A percentile compares a stretch with the other conserved stretches of the same genome.
These are phyloP conservation scores for Catenaria anguillulae DNA, from an alignment of 371 early-diverging fungal genomes.

Conservation along the genomic window DNA sequence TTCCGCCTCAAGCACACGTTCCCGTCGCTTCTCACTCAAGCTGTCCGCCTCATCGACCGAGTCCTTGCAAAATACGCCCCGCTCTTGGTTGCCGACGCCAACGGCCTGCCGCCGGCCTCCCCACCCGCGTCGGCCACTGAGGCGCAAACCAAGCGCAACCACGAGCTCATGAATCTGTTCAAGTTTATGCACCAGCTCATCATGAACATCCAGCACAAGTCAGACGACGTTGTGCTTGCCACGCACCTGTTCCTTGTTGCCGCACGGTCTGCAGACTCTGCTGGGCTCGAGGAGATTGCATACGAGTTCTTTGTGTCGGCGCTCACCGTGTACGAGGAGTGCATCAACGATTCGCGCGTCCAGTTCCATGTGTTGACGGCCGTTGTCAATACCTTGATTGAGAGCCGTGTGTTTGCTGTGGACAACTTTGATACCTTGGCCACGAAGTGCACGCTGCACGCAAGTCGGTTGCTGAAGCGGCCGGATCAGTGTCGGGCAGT, in stretches of 20 bases:
- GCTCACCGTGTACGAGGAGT: constrained; percentile 79
- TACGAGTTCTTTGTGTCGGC: constrained; percentile 79
- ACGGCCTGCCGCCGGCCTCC: neutral
- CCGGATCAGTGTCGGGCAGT: constrained; percentile 81
- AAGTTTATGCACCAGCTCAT: constrained; percentile 63
- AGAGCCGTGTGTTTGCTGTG: constrained; percentile 47
- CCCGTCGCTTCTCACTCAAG: constrained; percentile 59
- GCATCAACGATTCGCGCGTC: constrained; percentile 65
- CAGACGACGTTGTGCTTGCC: constrained; percentile 30
- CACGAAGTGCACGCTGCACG: constrained; percentile 71
- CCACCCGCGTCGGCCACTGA: neutral
- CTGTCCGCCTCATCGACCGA: constrained; percentile 51
- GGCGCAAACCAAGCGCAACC: constrained; percentile 7
- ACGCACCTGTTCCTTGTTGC: constrained; percentile 64
- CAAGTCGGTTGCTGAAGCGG: constrained; percentile 70
- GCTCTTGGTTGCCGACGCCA: neutral
- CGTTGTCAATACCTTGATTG: constrained; percentile 55
- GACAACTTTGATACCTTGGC: constrained; percentile 82
- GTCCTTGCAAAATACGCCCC: constrained; percentile 8
- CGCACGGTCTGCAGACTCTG: constrained; percentile 62
- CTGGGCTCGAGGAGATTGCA: constrained; percentile 62
- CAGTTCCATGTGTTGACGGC: constrained; percentile 69
- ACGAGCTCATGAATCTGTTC: constrained; percentile 45
- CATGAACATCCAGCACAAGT: constrained; percentile 37
- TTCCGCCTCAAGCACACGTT: constrained; percentile 68